These are phyloP conservation scores for Sordariomycetes sp. DNA, from an alignment of 2,329 filamentous ascomycete genomes.

Conservation along the genomic window DNA sequence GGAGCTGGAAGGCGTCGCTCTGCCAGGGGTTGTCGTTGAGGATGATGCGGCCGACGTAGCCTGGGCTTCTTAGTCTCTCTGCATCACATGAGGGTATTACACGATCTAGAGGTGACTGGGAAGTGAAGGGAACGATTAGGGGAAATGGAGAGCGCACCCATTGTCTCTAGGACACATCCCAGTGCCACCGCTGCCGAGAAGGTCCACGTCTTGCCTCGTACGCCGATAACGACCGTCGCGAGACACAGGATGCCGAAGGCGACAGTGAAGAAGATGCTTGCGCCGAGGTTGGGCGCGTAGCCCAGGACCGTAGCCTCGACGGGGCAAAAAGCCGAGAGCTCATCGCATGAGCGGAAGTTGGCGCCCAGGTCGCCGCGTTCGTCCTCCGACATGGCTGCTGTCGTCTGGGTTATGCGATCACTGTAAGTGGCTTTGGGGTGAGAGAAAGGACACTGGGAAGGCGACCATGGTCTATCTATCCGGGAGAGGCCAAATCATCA, in stretches of 20 bases:
- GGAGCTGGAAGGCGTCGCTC: constrained; percentile 40
- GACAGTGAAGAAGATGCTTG: constrained; percentile 42
- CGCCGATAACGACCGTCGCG: constrained; percentile 28
- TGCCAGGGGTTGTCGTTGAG: constrained; percentile 45
- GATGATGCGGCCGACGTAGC: constrained; percentile 40
- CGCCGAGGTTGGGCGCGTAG: constrained; percentile 44
- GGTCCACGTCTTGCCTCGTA: constrained; percentile 43
- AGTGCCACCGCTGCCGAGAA: constrained; percentile 37
- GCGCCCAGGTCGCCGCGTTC: neutral
- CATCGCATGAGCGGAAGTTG: neutral
- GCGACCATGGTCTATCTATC: neutral
- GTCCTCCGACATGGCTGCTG: neutral
- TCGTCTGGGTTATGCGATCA: neutral
- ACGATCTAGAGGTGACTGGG: too few species aligned
- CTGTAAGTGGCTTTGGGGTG: neutral
- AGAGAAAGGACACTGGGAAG: neutral
- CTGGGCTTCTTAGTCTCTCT: constrained; percentile 17
- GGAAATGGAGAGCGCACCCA: constrained; percentile 23
- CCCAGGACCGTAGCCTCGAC: constrained; percentile 41
- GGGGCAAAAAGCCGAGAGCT: constrained; percentile 32
- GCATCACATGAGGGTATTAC: neutral
- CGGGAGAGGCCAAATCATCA: neutral
- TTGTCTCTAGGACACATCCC: constrained; percentile 39
- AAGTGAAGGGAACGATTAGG: neutral
- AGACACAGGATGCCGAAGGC: constrained; percentile 34